Evolutionary conservation across 345 rosid genomes (phyloP), one percentile per base, ranked within the genome.

Genomic region (Adansonia digitata): DNA sequence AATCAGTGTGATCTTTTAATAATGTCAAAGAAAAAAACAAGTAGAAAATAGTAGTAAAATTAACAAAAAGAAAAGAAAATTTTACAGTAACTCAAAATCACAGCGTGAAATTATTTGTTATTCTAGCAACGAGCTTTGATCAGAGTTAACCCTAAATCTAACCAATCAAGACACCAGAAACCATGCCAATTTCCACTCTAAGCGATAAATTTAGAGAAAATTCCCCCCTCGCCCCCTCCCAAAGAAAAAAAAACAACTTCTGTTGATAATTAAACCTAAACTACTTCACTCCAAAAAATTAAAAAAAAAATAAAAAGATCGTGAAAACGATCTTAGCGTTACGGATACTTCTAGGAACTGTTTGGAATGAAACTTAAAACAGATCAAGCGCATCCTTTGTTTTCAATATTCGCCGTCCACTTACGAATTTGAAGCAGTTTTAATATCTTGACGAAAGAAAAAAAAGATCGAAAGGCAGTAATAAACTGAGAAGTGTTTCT

Each of bases 281-380:
- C 0, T 27, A 17, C 3, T 60, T 43, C 43, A 60, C n/a, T 70
- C 29, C 0, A 26, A 26, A 43, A 55, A 27, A 24, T n/a, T n/a
- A 43, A 39, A 69, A 66, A 48, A 2, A 2, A 7, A 48, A 49
- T 5, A 49, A 49, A 49, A 8, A 49, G 20, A 49, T 49, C 10
- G 76, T 13, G 52, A 69, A 72, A 64, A 31, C 17, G 13, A 34
- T 61, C n/a, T 2, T 29, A 7, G 31, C 14, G 51, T 29, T n/a
- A 29, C 52, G 17, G 80, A 70, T 45, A 71, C 73, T 77, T 79
- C 87, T 85, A 74, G 72, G 73, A 81, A 67, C 62, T 69, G 83
- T 66, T 22, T 6, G 64, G 73, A 77, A 60, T 62, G 77, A 59
- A 79, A 75, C 39, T 18, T 31, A 24, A 71, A 82, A 72, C 81